A percentile compares a stretch with the other conserved stretches of the same genome.
phyloP scores from a whole-genome alignment of 2,329 filamentous ascomycete genomes.

The Orbilia brochopaga region DNA sequence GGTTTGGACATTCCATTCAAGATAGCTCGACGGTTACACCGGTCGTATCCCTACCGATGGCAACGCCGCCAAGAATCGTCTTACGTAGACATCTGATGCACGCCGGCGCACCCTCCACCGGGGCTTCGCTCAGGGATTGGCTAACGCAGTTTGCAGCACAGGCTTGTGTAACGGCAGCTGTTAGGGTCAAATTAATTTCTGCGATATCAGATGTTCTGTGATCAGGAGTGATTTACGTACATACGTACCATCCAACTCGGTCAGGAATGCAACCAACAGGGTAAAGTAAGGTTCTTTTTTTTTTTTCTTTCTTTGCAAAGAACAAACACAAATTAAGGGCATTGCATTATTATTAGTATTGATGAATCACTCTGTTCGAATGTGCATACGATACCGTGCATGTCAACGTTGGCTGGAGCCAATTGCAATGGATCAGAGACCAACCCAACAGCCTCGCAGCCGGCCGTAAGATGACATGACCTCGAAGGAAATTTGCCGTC shows the following conservation, averaged over 20 bases:
- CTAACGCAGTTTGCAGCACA: neutral
- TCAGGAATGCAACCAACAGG: neutral
- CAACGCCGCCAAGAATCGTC: slow-evolving; percentile 1
- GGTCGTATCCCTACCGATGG: neutral
- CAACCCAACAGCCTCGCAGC: too few relatives aligned
- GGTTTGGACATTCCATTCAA: neutral
- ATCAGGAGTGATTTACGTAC: neutral
- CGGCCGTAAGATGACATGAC: too few relatives aligned
- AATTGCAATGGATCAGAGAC: neutral
- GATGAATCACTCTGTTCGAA: too few relatives aligned
- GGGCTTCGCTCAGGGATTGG: slow-evolving; percentile 3
- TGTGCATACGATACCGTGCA: too few relatives aligned
- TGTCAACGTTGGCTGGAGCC: too few relatives aligned
- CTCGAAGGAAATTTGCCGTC: neutral
- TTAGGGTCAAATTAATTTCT: neutral
- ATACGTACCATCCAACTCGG: neutral
- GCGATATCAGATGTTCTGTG: neutral
- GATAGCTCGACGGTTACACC: slow-evolving; percentile 7
- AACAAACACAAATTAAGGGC: neutral
- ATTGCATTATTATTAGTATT: neutral
- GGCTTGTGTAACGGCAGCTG: slow-evolving; percentile 2
- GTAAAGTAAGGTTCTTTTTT: neutral
- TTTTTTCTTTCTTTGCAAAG: too few relatives aligned
- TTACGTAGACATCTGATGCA: neutral
- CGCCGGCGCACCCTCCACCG: too few relatives aligned